Base-by-base conservation (phyloP, 2,329 filamentous ascomycete species). In the Ophiostoma himal-ulmi region DNA sequence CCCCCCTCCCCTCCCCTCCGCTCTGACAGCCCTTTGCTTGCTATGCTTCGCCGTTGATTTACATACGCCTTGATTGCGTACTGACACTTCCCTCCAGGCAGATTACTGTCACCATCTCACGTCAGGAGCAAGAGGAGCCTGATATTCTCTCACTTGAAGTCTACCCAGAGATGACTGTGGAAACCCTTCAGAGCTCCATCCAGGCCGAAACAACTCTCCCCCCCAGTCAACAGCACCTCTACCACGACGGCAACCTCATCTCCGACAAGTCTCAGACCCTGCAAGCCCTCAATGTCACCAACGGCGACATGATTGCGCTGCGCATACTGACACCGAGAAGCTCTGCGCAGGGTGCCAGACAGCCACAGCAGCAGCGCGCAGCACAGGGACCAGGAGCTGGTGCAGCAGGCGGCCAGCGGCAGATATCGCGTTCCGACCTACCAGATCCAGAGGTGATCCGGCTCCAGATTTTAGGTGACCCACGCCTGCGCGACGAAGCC, bases 241-340 rank as follows among this genome's bases (percentile, higher is more conserved):
- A 95, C 81, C 91, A 94, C 82, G 96, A 97, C 79, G 95, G 94
- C 74, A 87, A 88, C 74, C 86, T 94, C 60, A 88, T 99, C 70
- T 85, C 83, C 74, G 89, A 93, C 80, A 90, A 94, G 76, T 81
- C 85, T 71, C 91, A 93, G 79, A 97, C 93, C 3, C 86, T 99
- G 77, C 88, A 93, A 75, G 86, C 94, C 76, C 86, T 94, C 41
- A 86, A 90, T 60, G 91, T 99, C 75, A 87, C 84, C 67, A 92
- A 98, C 80, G 93, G 93, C 70, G 95, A 97, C 77, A 94, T 99
- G 91, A 83, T 99, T 74, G 93, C 91, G 39, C 86, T 98, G 75
- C 91, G 96, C 78, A 90, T 97, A 72, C 81, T 87, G 72, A 84
- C 88, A 22, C 68, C 52, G n/a, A 54, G 68, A 20, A 68, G 36